Conservation (phyloP, 1,284 basidiomycete genomes). For the Ceratobasidium sp. region DNA sequence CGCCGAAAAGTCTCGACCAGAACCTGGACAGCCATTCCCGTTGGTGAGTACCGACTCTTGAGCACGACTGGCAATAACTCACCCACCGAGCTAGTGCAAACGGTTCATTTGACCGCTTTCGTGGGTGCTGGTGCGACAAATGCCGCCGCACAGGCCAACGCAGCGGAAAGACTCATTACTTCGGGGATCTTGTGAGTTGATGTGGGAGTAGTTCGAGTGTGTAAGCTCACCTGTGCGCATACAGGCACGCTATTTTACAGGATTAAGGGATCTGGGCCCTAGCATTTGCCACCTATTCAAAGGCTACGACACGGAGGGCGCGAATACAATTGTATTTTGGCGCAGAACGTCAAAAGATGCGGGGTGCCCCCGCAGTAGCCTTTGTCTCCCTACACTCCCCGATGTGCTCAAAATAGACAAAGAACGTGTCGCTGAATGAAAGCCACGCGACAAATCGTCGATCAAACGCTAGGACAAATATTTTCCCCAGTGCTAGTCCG, state of each 20-base stretch:
- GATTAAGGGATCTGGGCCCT: no score
- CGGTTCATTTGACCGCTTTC: not conserved
- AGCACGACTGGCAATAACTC: not conserved
- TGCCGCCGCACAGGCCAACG: not conserved
- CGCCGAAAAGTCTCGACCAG: not conserved
- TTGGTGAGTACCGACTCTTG: not conserved
- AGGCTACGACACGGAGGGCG: no score
- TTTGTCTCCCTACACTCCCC: not conserved
- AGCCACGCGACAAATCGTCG: conserved; percentile 10
- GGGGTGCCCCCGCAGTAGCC: no score
- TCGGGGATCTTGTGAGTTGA: not conserved
- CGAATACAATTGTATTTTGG: not conserved
- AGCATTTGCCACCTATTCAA: no score
- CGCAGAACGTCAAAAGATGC: not conserved
- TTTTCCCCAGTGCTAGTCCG: not conserved
- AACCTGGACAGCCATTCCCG: not conserved
- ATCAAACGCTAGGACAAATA: conserved; percentile 8
- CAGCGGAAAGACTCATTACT: not conserved
- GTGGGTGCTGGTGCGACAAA: not conserved
- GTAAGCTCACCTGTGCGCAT: not conserved
- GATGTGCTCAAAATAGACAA: not conserved
- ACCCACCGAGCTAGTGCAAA: not conserved
- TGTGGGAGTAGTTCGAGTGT: no score
- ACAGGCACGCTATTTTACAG: not conserved
- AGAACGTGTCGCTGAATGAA: not conserved